A percentile compares a stretch with the other conserved stretches of the same genome.
phyloP scores from a whole-genome alignment of 2,329 filamentous ascomycete species.

The Pestalotiopsis sp. region DNA sequence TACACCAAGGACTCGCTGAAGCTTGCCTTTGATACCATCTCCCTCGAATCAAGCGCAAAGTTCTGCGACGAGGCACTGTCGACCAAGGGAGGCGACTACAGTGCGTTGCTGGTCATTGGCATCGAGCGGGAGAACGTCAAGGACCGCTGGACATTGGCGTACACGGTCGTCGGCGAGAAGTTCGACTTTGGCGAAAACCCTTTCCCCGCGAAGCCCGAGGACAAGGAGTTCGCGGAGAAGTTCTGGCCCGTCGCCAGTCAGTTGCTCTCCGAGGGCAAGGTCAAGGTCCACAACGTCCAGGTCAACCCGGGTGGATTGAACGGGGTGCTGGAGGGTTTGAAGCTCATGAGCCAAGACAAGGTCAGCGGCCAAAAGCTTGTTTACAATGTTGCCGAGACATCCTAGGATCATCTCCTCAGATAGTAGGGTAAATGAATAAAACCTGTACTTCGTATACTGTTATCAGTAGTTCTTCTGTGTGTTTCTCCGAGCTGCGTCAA shows the following conservation, averaged over 20 bases:
- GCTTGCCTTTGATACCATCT: background rate
- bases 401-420: background rate
- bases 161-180: background rate
- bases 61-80: background rate
- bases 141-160: background rate
- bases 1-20: background rate
- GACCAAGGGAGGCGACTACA: background rate
- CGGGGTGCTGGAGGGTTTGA: background rate
- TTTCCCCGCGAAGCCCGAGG: background rate
- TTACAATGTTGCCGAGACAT: background rate
- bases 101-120: background rate
- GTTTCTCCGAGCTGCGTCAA: too few species aligned
- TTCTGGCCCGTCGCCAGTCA: background rate
- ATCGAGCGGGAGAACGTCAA: background rate
- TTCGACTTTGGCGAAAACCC: background rate
- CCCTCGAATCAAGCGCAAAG: background rate
- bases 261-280: background rate
- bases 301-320: background rate
- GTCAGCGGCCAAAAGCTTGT: constrained; percentile 6
- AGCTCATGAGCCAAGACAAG: background rate
- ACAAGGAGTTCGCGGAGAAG: background rate
- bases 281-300: background rate
- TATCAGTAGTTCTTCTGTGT: too few species aligned
- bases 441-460: too few species aligned
- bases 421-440: too few species aligned